Evolutionary conservation across 352 stramenopile species (phyloP), one percentile per base, ranked within the genome.

Genomic region (Pythium sp.): DNA sequence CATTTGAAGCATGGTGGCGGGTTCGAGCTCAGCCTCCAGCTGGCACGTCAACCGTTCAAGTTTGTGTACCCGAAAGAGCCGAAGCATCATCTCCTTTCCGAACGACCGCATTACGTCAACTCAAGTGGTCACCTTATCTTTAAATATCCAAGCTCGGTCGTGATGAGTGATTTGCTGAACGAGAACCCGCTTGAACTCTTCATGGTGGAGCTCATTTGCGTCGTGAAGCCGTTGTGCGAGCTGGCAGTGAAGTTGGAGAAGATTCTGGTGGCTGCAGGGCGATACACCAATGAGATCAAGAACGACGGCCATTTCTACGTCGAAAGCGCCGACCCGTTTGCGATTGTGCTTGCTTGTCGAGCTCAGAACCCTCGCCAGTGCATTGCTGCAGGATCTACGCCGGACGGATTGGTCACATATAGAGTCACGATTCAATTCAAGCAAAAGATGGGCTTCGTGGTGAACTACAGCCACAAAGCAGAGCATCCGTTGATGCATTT

Each of bases 151-250:
- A 85, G 80, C 24, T 86, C 84, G 32, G 69, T 86, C 30, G 77
- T 87, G 24, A 79, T 82, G 36, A 84, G 81, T 58, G 87, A 94
- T 28, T 79, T 89, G 51, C 74, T 92, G 56, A 90, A 85, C 68
- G 87, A 95, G 72, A 94, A 93, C 38, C 87, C 87, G 9, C 73
- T 95, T 30, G 86, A 94, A 62, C 77, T 93, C 41, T 95, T 95
- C 72, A 94, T 95, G 81, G 82, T 93, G 14, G 87, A 95, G 67
- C 74, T 95, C 4, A 89, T 95, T n/a, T 93, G 85, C 60, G 84
- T 91, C 30, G 86, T 95, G 32, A 91, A 90, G 66, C 87, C 87
- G 30, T 72, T 95, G n/a, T 93, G 84, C 74, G 86, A 95, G 59
- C 76, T 95, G 22, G 87, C 81, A 9, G 85, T 89, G 9, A 94